Conservation (phyloP, 305 asterid genomes). For the Solanum hybrid region DNA sequence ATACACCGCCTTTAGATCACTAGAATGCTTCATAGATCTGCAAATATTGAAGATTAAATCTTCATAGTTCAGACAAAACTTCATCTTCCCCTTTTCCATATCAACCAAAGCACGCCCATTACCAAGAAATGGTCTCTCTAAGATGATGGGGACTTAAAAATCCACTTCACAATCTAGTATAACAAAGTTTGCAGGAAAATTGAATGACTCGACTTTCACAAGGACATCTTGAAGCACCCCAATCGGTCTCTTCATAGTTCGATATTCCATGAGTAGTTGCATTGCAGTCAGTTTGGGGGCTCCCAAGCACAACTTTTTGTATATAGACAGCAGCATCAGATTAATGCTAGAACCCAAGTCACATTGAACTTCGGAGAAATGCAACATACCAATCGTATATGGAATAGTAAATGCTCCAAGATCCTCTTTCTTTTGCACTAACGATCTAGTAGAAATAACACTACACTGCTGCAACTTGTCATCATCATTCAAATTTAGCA, state of each 20-base stretch:
- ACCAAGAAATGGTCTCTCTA: background rate
- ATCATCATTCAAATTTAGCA: background rate
- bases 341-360: no score
- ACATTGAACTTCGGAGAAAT: no score
- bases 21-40: no score
- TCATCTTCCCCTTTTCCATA: background rate
- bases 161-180: background rate
- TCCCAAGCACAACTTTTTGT: background rate
- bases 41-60: background rate
- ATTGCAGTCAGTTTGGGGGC: background rate
- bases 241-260: background rate
- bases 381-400: background rate
- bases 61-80: background rate
- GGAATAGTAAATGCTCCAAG: background rate
- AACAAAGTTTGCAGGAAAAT: background rate
- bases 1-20: background rate
- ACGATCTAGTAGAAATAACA: background rate
- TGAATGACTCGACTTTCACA: background rate
- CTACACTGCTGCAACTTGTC: background rate
- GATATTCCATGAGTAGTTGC: background rate
- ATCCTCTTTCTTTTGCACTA: background rate
- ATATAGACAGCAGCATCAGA: no score
- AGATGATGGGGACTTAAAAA: background rate
- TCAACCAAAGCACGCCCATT: background rate
- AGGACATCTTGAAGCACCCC: background rate